Conservation (phyloP, 2,329 filamentous ascomycete genomes). For the Neophaeococcomyces mojaviensis region DNA sequence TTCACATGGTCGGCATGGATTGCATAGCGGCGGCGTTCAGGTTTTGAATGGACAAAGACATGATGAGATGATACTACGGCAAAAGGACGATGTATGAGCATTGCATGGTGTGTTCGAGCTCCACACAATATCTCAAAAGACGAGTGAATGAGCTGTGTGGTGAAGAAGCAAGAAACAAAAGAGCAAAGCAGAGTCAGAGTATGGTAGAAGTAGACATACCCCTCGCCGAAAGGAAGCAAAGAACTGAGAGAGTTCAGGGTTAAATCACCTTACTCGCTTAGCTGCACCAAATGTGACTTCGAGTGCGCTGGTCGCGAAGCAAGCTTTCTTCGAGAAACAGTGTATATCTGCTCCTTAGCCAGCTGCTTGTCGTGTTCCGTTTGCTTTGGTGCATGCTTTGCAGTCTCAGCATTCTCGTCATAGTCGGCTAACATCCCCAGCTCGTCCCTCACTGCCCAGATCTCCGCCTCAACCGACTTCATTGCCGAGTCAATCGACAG, state of each 20-base stretch:
- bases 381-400: not conserved
- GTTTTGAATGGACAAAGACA: not conserved
- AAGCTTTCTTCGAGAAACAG: not conserved
- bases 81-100: no score
- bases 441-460: constrained; percentile 20
- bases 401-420: not conserved
- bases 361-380: not conserved
- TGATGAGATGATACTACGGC: no score
- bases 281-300: constrained; percentile 1
- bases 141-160: not conserved
- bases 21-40: constrained; percentile 9
- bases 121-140: no score
- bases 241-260: not conserved
- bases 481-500: constrained; percentile 34
- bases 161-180: not conserved
- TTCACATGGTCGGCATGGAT: not conserved
- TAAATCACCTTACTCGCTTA: not conserved
- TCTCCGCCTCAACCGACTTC: constrained; percentile 33
- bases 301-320: constrained; percentile 3
- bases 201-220: not conserved
- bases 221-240: not conserved
- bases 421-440: constrained; percentile 7
- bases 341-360: not conserved
- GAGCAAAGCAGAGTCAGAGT: not conserved
- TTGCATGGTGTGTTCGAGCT: no score